Percentiles rank a stretch among this genome's conserved stretches.
Conservation (phyloP, 2,329 filamentous ascomycete genomes). For the Aureobasidium uvarum region DNA sequence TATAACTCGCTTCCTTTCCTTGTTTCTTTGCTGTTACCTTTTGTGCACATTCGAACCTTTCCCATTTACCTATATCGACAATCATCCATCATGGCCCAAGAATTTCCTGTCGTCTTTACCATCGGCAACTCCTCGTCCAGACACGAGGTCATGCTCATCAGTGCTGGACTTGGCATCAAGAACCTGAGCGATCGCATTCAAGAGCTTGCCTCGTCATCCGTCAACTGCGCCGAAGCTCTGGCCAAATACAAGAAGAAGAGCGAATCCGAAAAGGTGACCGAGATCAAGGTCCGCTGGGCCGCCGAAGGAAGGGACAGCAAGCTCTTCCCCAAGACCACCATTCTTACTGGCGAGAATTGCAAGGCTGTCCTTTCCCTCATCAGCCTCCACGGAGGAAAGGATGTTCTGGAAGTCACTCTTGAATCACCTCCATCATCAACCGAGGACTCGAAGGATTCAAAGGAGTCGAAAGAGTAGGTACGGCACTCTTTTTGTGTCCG, state of each 20-base stretch:
- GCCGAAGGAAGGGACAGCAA: conserved; percentile 36
- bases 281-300: conserved; percentile 39
- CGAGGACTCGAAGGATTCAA: conserved; percentile 25
- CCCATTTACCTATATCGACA: not conserved
- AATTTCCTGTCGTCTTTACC: conserved; percentile 41
- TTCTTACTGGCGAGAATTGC: conserved; percentile 39
- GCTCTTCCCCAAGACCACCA: conserved; percentile 38
- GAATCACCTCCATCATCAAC: conserved; percentile 17
- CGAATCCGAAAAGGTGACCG: conserved; percentile 34
- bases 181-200: conserved; percentile 33
- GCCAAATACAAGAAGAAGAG: conserved; percentile 39
- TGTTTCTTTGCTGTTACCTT: not conserved
- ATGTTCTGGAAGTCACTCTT: conserved; percentile 40
- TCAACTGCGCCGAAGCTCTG: conserved; percentile 38
- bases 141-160: conserved; percentile 39
- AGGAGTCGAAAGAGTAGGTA: conserved; percentile 30
- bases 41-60: not conserved
- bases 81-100: conserved; percentile 15
- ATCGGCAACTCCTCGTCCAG: conserved; percentile 37
- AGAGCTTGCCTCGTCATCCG: conserved; percentile 32
- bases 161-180: conserved; percentile 32
- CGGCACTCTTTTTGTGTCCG: not conserved
- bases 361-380: conserved; percentile 38
- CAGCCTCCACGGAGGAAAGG: conserved; percentile 36
- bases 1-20: not conserved